Evolutionary conservation across 2,329 filamentous ascomycete genomes (phyloP).

Genomic region (Trichoderma harzianum): DNA sequence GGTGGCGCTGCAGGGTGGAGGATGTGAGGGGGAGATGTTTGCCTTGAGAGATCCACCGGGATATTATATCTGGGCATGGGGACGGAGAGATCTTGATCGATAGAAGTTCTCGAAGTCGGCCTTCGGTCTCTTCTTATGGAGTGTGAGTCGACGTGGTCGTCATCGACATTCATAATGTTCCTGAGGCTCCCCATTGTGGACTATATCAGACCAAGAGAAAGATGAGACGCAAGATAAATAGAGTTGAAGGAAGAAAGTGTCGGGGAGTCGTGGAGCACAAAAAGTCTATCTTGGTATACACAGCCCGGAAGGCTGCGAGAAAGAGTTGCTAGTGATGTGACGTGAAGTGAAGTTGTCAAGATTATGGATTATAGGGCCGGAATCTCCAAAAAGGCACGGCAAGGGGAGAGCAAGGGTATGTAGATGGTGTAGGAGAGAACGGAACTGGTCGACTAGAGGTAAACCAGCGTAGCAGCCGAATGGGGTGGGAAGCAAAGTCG

Average conservation of each 20-base stretch:
- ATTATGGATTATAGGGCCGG: conserved; percentile 33
- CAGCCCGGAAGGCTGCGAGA: conserved; percentile 42
- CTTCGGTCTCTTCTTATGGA: conserved; percentile 45
- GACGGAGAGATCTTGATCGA: conserved; percentile 33
- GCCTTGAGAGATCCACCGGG: conserved; percentile 34
- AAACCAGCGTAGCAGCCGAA: not conserved
- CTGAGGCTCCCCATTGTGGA: conserved; percentile 52
- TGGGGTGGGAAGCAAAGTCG: conserved; percentile 12
- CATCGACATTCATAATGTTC: conserved; percentile 56
- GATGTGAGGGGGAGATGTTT: conserved; percentile 32
- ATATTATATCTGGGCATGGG: conserved; percentile 40
- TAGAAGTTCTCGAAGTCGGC: conserved; percentile 35
- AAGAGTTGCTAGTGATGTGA: conserved; percentile 23
- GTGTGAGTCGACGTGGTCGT: conserved; percentile 43
- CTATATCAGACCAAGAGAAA: conserved; percentile 20
- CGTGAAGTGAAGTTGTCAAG: conserved; percentile 24
- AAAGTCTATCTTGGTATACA: conserved; percentile 44
- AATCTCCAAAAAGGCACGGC: conserved; percentile 22
- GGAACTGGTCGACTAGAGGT: conserved; percentile 3
- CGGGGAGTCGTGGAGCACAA: conserved; percentile 26
- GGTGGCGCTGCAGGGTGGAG: conserved; percentile 28
- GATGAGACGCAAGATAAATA: conserved; percentile 18
- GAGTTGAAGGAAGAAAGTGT: conserved; percentile 36
- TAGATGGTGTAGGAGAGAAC: conserved; percentile 22
- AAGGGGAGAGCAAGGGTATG: conserved; percentile 20